A percentile compares a stretch with the other conserved stretches of the same genome.
Evolutionary conservation across 169 alveolate species (phyloP).

Genomic region (Besnoitia besnoiti): DNA sequence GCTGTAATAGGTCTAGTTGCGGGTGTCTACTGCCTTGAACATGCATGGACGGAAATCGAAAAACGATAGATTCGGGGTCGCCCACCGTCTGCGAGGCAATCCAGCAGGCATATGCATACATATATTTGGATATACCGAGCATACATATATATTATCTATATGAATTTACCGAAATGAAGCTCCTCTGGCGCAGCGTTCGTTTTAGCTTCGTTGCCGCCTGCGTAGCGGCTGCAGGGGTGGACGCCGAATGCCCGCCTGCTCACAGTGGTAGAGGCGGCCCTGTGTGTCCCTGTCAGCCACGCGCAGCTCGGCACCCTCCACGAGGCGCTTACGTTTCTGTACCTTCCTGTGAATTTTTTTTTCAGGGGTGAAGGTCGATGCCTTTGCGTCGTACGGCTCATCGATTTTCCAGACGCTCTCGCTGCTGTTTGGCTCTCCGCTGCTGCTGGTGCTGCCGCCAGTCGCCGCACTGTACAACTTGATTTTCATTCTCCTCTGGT

Average conservation of each 20-base stretch:
- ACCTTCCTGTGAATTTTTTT: background rate
- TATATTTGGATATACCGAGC: no score
- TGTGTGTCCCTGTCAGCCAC: background rate
- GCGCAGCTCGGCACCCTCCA: background rate
- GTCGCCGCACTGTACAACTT: background rate
- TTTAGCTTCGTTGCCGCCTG: background rate
- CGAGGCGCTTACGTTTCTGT: background rate
- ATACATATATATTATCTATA: background rate
- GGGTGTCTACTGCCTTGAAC: no score
- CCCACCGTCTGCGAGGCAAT: no score
- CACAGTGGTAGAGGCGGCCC: background rate
- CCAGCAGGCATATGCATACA: no score
- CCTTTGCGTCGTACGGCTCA: background rate
- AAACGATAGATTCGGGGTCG: no score
- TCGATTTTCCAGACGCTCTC: background rate
- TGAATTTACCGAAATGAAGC: background rate
- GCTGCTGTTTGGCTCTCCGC: background rate
- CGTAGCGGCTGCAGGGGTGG: background rate
- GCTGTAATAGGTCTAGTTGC: no score
- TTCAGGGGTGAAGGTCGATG: background rate
- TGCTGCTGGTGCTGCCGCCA: background rate
- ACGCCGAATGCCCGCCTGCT: background rate
- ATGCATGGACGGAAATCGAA: no score
- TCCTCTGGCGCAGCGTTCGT: background rate
- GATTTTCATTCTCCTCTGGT: background rate